Evolutionary conservation across 2,329 filamentous ascomycete genomes (phyloP).

Genomic region (Volutella citrinella): DNA sequence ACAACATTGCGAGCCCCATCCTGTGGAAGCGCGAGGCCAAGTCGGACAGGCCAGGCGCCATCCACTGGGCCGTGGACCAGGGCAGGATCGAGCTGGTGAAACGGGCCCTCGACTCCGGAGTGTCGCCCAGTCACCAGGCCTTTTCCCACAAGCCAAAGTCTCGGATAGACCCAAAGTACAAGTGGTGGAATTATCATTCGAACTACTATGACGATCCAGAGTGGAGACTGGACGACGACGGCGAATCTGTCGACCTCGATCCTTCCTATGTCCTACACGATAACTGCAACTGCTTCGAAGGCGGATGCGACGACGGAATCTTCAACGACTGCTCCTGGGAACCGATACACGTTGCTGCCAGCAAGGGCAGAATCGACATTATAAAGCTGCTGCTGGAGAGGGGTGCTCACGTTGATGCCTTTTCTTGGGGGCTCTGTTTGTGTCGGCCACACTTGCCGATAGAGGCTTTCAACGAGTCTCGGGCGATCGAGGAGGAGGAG

Average conservation of each 20-base stretch:
- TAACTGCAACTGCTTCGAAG: slow-evolving; percentile 23
- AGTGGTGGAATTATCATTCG: slow-evolving; percentile 27
- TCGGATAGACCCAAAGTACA: slow-evolving; percentile 18
- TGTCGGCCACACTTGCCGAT: slow-evolving; percentile 25
- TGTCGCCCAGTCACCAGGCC: slow-evolving; percentile 20
- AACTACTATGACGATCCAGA: slow-evolving; percentile 23
- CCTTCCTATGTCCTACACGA: slow-evolving; percentile 21
- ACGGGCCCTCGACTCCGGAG: slow-evolving; percentile 23
- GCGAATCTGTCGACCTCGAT: slow-evolving; percentile 24
- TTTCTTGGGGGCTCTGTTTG: slow-evolving; percentile 24
- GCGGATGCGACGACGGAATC: slow-evolving; percentile 25
- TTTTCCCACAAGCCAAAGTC: slow-evolving; percentile 25
- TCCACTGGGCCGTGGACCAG: slow-evolving; percentile 25
- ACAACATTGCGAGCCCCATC: slow-evolving; percentile 23
- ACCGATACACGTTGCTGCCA: slow-evolving; percentile 25
- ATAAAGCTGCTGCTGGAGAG: slow-evolving; percentile 21
- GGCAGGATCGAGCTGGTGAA: slow-evolving; percentile 18
- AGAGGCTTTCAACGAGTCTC: slow-evolving; percentile 22
- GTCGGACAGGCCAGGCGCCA: slow-evolving; percentile 23
- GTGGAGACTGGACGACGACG: slow-evolving; percentile 23
- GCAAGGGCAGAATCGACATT: slow-evolving; percentile 25
- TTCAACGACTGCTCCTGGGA: slow-evolving; percentile 27
- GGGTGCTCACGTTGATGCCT: slow-evolving; percentile 21
- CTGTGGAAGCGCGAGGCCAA: slow-evolving; percentile 25
- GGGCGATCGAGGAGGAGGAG: slow-evolving; percentile 24